A percentile compares a stretch with the other conserved stretches of the same genome.
Evolutionary conservation across 495 filamentous ascomycete genomes (phyloP).

Genomic region (Penicillium antarcticum): DNA sequence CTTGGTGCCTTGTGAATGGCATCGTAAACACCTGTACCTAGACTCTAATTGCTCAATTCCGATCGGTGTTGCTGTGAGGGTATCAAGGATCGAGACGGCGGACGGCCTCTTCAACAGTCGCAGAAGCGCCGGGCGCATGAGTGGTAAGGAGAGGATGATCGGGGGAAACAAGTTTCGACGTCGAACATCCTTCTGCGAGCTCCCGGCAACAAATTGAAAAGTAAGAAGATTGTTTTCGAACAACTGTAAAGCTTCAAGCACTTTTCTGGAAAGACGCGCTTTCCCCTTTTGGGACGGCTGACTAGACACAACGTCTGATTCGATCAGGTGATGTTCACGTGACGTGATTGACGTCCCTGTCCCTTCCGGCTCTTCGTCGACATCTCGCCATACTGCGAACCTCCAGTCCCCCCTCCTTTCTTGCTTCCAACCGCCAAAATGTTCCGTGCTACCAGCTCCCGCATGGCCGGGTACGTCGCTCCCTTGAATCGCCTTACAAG

Average conservation of each 20-base stretch:
- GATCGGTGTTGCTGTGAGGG: slow-evolving; percentile 34
- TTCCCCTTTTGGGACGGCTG: slow-evolving; percentile 19
- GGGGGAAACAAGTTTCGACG: slow-evolving; percentile 8
- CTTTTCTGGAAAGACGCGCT: slow-evolving; percentile 12
- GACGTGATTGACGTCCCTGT: slow-evolving; percentile 12
- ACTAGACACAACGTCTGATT: slow-evolving; percentile 6
- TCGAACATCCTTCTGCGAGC: slow-evolving; percentile 29
- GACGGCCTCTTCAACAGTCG: slow-evolving; percentile 53
- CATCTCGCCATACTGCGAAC: slow-evolving; percentile 24
- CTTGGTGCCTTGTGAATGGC: slow-evolving; percentile 19
- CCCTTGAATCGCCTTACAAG: slow-evolving; percentile 1
- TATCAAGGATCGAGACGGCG: slow-evolving; percentile 46
- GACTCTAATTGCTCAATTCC: slow-evolving; percentile 37
- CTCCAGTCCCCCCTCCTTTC: slow-evolving; percentile 26
- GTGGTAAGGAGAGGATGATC: slow-evolving; percentile 19
- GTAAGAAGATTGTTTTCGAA: slow-evolving; percentile 2
- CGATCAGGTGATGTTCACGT: slow-evolving; percentile 19
- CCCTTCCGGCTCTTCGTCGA: slow-evolving; percentile 34
- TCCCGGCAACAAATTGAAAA: slow-evolving; percentile 4
- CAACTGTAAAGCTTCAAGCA: background rate
- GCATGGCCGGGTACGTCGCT: slow-evolving; percentile 44
- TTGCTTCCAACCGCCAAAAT: slow-evolving; percentile 39
- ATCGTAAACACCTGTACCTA: slow-evolving; percentile 27
- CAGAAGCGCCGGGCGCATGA: slow-evolving; percentile 54
- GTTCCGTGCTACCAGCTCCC: slow-evolving; percentile 44